Conservation (phyloP, 352 stramenopile species). For the Bremia lactucae region DNA sequence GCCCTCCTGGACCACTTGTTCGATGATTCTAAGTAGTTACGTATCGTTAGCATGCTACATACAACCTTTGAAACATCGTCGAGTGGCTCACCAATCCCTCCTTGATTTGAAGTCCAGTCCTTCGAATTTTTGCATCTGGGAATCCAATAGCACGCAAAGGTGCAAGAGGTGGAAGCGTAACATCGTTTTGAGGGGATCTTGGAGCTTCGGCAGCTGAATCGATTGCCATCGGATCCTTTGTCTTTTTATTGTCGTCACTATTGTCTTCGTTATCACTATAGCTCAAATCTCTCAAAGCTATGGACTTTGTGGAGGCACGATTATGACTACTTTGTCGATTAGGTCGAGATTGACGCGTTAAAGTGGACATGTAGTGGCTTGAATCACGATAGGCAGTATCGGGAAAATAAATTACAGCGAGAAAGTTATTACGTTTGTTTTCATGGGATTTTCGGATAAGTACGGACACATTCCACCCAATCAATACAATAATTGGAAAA, state of each 20-base stretch:
- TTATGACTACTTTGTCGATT: too few species aligned
- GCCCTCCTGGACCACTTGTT: conserved; percentile 2
- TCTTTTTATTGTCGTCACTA: conserved; percentile 6
- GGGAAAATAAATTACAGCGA: too few species aligned
- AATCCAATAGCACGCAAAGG: conserved; percentile 14
- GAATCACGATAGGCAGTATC: too few species aligned
- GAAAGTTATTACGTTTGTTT: too few species aligned
- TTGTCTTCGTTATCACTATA: conserved; percentile 14
- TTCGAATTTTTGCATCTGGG: conserved; percentile 6
- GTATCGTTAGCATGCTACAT: neutral
- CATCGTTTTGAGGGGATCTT: neutral
- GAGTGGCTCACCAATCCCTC: conserved; percentile 10
- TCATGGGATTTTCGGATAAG: too few species aligned
- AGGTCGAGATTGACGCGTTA: too few species aligned
- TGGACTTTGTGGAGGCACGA: too few species aligned
- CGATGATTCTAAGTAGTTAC: conserved; percentile 16
- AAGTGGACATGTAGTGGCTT: too few species aligned
- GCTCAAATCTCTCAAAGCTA: too few species aligned
- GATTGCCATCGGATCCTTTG: conserved; percentile 1
- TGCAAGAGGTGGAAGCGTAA: neutral
- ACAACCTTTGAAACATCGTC: neutral
- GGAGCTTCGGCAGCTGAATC: conserved; percentile 6
- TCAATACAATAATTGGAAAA: conserved; percentile 2
- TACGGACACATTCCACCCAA: conserved; percentile 4
- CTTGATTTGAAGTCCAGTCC: conserved; percentile 13